Evolutionary conservation across 371 early-diverging fungal genomes (phyloP), one percentile per base, ranked within the genome.

Genomic region (Apophysomyces elegans): DNA sequence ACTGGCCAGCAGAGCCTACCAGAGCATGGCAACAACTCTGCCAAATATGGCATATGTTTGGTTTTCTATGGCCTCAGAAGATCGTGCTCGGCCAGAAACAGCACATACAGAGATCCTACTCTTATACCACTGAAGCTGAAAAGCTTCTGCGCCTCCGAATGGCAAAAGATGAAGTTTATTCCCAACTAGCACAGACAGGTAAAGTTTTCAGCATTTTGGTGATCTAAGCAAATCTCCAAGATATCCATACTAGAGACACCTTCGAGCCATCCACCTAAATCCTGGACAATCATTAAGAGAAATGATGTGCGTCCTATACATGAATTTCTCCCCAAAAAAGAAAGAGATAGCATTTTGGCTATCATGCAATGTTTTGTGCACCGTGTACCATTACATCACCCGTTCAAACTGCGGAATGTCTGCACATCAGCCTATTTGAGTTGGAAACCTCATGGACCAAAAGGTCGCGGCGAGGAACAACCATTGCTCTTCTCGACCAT

Each of bases 1-100:
- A 58, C n/a, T 70, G 68, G 68, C 70, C 70, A 18, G 58, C 59
- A 26, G 58, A 71, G 35, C 67, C 54, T 35, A 66, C 57, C 0
- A 36, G 61, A 41, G 71, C 56, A 32, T 78, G 81, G 81, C 38
- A 67, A 11, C 58, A 59, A 6, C 32, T 80, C 6, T 56, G 73
- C 13, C 45, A 66, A 37, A 59, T 81, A 2, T 81, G 77, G 77
- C 37, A 69, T 26, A 68, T 62, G 13, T 81, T 68, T 74, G 82
- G 82, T 11, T 81, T 72, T 56, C 64, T 81, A n/a, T 81, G 82
- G 79, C 82, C 82, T 9, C 68, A 76, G 43, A 75, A 74, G 35
- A 66, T 81, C 7, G 62, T 72, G 4, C 45, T 81, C 9, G 77
- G 75, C 66, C 68, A 62, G 32, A 50, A 50, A 21, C 54, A 50